Evolutionary conservation across 129 eudicot genomes (phyloP).

Genomic region (Lactuca sativa): DNA sequence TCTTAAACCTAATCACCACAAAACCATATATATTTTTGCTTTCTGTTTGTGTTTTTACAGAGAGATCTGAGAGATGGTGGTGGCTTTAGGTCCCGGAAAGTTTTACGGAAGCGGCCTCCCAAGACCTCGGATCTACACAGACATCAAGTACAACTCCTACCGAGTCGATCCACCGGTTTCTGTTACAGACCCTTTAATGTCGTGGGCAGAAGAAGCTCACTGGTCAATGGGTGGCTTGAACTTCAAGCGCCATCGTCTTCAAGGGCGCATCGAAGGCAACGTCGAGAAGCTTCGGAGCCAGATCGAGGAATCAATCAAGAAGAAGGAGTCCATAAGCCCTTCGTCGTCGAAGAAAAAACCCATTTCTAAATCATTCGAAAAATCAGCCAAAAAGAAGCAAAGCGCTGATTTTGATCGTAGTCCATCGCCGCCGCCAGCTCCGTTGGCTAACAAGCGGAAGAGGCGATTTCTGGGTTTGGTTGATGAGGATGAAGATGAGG

Average conservation of each 20-base stretch:
- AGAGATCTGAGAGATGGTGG: conserved; percentile 47
- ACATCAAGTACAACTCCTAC: conserved; percentile 48
- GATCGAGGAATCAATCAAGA: conserved; percentile 31
- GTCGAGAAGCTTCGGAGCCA: conserved; percentile 55
- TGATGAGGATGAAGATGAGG: conserved; percentile 36
- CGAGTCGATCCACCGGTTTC: conserved; percentile 82
- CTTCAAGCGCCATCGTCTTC: conserved; percentile 68
- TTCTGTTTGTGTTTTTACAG: not conserved
- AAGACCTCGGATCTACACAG: conserved; percentile 72
- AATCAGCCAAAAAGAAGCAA: not conserved
- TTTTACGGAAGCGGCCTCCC: conserved; percentile 98
- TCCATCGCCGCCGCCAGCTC: conserved; percentile 70
- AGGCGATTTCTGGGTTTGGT: conserved; percentile 41
- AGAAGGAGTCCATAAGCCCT: conserved; percentile 22
- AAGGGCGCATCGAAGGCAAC: conserved; percentile 87
- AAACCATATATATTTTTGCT: not conserved
- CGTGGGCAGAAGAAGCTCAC: conserved; percentile 92
- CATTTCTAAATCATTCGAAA: not conserved
- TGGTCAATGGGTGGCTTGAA: conserved; percentile 95
- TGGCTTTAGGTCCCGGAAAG: conserved; percentile 80
- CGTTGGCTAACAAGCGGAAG: conserved; percentile 51
- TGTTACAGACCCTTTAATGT: conserved; percentile 61
- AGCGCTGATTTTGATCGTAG: not conserved
- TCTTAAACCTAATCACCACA: not conserved
- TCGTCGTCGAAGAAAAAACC: not conserved